Conservation (phyloP, 192 early-diverging fungal species). For the Allomyces arbusculus region DNA sequence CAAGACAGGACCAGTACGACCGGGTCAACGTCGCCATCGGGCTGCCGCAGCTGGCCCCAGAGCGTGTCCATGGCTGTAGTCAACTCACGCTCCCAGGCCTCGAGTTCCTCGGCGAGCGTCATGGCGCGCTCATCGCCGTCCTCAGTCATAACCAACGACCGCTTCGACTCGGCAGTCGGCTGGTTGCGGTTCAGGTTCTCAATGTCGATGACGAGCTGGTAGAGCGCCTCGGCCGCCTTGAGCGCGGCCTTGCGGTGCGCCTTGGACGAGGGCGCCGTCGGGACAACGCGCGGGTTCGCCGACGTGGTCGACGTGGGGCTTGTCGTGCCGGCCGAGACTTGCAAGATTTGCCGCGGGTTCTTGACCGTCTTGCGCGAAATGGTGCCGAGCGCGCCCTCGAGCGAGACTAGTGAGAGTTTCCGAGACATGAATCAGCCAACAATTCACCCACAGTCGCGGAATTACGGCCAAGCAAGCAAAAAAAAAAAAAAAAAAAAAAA, state of each 20-base stretch:
- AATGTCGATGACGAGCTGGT: not conserved
- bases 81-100: not conserved
- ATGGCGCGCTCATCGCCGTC: not conserved
- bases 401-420: slow-evolving; percentile 33
- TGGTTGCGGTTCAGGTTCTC: not conserved
- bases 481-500: not conserved
- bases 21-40: not conserved
- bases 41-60: no score
- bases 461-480: not conserved
- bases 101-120: not conserved
- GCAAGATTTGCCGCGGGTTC: slow-evolving; percentile 71
- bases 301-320: not conserved
- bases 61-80: no score
- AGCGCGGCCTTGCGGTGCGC: not conserved
- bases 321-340: slow-evolving; percentile 22
- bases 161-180: not conserved
- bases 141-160: not conserved
- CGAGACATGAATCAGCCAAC: slow-evolving; percentile 1
- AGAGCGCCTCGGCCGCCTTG: not conserved
- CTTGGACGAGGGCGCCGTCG: not conserved
- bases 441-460: not conserved
- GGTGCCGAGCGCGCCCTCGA: slow-evolving; percentile 89
- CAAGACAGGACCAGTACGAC: slow-evolving; percentile 44
- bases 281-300: not conserved
- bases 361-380: slow-evolving; percentile 72